Base-by-base conservation (phyloP, 2,329 filamentous ascomycete species). In the Ceratocystis cacaofunesta region DNA sequence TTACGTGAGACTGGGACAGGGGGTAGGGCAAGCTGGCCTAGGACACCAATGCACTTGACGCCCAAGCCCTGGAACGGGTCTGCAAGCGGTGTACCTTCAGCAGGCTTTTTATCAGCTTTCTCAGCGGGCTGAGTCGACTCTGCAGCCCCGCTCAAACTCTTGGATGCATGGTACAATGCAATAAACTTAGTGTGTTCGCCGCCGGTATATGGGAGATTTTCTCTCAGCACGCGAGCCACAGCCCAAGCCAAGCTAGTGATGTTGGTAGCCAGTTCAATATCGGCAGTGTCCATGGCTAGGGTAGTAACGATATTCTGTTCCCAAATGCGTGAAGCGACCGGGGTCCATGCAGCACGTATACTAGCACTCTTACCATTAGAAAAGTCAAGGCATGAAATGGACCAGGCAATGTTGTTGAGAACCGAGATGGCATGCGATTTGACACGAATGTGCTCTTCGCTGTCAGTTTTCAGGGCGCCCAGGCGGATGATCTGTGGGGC, bases 341-440 rank as follows among this genome's bases (percentile, higher is more conserved):
- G 79, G 1, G 73, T 72, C 85, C 85, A 88, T 3, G 77, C 77
- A 61, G 73, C 74, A 63, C 78, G 77, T 65, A 87, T 77, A 65
- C 76, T 75, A 3, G 77, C 74, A 71, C 83, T 83, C 63, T 78
- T 76, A n/a, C 75, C 74, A 41, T 81, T 78, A 28, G 78, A 76
- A 70, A 85, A 84, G 72, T 85, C 83, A 69, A 85, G 75, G 70
- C 80, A 80, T 7, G 82, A 84, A 50, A 86, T 76, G 10, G 84
- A 85, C 84, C 85, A 88, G 64, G 85, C 78, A 64, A 87, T 81
- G 73, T 88, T 88, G 76, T 83, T 86, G 67, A 88, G 77, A 17
- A 83, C 80, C 1, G 82, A 80, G 28, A 88, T 74, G 19, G 85
- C 81, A 69, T 80, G 78, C 22, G 73, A 73, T 68, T 82, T 82